Base-by-base conservation (phyloP, 208 protist genomes). In the Wallacemonas collosoma region DNA sequence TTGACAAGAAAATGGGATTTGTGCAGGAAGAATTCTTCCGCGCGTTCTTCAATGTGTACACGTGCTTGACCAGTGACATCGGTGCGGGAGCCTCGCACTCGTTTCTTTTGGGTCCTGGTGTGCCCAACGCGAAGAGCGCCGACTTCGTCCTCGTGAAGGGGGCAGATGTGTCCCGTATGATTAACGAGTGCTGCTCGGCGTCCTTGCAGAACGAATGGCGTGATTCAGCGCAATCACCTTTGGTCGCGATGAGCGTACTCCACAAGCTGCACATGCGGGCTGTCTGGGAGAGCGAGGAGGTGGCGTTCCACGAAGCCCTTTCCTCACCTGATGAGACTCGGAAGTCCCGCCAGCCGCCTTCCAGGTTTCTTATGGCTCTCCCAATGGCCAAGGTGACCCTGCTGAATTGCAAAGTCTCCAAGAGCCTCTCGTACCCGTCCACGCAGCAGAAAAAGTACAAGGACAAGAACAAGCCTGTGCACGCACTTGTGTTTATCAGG, bases 91-190 rank as follows among this genome's bases (percentile, higher is more conserved):
- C 0, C 11, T 0, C 57, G 4, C 36, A 9, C 36, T 17, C 17
- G 11, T 63, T 63, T 26, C 57, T 63, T 5, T 4, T 63, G 4
- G 39, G 36, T 8, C 7, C 39, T 11, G 57, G 36, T 4, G n/a
- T 9, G 57, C n/a, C 17, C n/a, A 63, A 39, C 39, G 39, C 39
- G 17, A 63, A 63, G 17, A 5, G 44, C 57, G 39, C 39, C n/a
- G 57, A 63, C 57, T 63, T 45, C 39, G 57, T 44, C 9, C 57
- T 63, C 26, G 57, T 63, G 36, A 44, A 63, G 1, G 57, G n/a
- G 6, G 39, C 38, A 44, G 36, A 63, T 63, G 57, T 63, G 57
- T n/a, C 17, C 36, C 36, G 17, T 8, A 63, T 63, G 57, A 44
- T 63, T 0, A 26, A 26, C 1, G 39, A 63, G 1, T 1, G 1